phyloP scores from a whole-genome alignment of 1,139 yeast species.

The Ogataea hybrid region DNA sequence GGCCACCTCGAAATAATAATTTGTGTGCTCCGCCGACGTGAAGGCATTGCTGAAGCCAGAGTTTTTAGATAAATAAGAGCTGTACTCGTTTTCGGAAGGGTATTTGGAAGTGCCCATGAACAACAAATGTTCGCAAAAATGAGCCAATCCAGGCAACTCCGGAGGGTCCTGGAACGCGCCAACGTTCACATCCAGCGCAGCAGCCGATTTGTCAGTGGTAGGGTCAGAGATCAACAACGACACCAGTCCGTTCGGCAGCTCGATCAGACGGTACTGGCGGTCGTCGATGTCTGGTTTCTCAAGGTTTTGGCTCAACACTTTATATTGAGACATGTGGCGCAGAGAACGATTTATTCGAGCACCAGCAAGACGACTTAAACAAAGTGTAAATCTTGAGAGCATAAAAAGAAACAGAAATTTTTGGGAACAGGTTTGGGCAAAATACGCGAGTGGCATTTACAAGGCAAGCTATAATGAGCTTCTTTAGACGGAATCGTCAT shows the following conservation, averaged over 20 bases:
- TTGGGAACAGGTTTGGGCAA: background rate
- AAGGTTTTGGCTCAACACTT: slow-evolving; percentile 27
- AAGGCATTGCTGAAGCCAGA: slow-evolving; percentile 67
- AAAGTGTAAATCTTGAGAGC: slow-evolving; percentile 6
- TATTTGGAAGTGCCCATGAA: slow-evolving; percentile 97
- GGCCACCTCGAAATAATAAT: slow-evolving; percentile 84
- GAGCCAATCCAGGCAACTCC: slow-evolving; percentile 83
- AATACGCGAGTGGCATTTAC: slow-evolving; percentile 4
- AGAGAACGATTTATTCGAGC: background rate
- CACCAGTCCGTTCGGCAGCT: slow-evolving; percentile 64
- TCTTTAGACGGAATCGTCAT: slow-evolving; percentile 49
- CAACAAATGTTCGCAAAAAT: slow-evolving; percentile 91
- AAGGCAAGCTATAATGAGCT: background rate
- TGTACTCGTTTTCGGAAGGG: slow-evolving; percentile 88
- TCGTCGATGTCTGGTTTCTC: slow-evolving; percentile 73
- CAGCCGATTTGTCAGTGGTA: slow-evolving; percentile 87
- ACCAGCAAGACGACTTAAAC: background rate
- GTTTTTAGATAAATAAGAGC: slow-evolving; percentile 70
- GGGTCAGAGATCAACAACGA: slow-evolving; percentile 82
- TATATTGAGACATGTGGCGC: slow-evolving; percentile 7
- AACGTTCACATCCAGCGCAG: slow-evolving; percentile 87
- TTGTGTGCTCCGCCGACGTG: slow-evolving; percentile 86
- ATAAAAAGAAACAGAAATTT: slow-evolving; percentile 5
- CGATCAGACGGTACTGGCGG: slow-evolving; percentile 65
- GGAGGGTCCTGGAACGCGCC: slow-evolving; percentile 85